Evolutionary conservation across 2,329 filamentous ascomycete species (phyloP), one percentile per base, ranked within the genome.

Genomic region (Cordyceps militaris): DNA sequence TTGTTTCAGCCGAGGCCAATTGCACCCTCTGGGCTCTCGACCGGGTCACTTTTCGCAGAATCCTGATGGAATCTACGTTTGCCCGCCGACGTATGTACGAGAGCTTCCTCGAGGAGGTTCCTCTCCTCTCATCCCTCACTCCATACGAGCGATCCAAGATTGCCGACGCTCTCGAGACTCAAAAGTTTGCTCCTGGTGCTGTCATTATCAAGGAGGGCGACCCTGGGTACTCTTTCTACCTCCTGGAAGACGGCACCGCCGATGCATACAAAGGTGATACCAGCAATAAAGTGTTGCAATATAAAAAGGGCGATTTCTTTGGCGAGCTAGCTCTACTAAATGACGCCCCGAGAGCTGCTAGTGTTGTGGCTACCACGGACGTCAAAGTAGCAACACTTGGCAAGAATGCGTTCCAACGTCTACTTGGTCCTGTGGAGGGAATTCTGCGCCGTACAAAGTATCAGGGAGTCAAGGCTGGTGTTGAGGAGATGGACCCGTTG

Each of bases 41-140:
- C 70, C 90, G 94, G 55, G 82, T 97, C 62, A 99, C 94, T 10
- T 99, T 99, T 81, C 91, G 94, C 65, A 89, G 94, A 61, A 97
- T 99, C 63, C 80, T 99, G 61, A 97, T 99, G 92, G 93, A 97
- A 75, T 95, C 90, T 40, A 96, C 94, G 3, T 97, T 97, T 76
- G 90, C 95, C 66, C 89, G 93, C 58, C 87, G 94, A 65, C 89
- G 93, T 67, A 93, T 97, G 86, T 97, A 97, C 74, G 94, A 99
- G 75, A 90, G 86, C 65, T 97, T 99, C 78, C 80, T 99, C 23
- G 92, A 96, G 70, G 91, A 96, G 70, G 94, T 97, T 2, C 90
- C 91, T 0, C 80, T 97, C 30, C 82, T 99, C 26, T 81, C 87
- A 3, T 86, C 84, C 23, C 81, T 99, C 58, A 96, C 92, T 46